Evolutionary conservation across 371 early-diverging fungal genomes (phyloP), one percentile per base, ranked within the genome.

Genomic region (Cladochytrium tenue): DNA sequence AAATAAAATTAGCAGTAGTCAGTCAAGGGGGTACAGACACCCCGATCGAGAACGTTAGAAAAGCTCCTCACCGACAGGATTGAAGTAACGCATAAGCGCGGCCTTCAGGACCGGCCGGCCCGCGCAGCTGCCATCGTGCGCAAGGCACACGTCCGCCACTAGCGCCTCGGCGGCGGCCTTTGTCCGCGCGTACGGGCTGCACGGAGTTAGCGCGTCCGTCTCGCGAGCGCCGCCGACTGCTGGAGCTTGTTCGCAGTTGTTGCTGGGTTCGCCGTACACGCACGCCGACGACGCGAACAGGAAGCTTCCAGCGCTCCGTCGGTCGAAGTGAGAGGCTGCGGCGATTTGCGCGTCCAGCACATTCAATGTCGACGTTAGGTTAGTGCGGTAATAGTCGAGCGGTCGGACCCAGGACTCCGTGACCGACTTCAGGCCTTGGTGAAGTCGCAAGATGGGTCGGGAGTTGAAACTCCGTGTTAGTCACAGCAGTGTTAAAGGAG

Each of bases 231-330:
- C 27, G 35, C 13, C 53, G 53, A 7, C 7, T 53, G 23, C 26
- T 20, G 58, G 51, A 33, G 50, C 43, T 32, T 58, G 58, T 20
- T 32, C 30, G 7, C 25, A 59, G 7, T 64, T 36, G 32, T 66
- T 60, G 5, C 58, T n/a, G 1, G 67, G 50, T 17, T 56, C 23
- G 32, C 67, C 73, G 61, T 75, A 75, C 1, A 72, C 73, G 36
- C 68, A 77, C 69, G 94, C 95, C 32, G 93, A 93, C 25, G 90
- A 90, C 32, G 93, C 93, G 66, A 95, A 95, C 28, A 96, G 90
- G 32, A 68, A 63, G 7, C 23, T 15, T 10, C 51, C 32, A 32
- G 58, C 34, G 17, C 53, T 51, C 3, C 5, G 30, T n/a, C n/a
- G n/a, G n/a, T n/a, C n/a, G 25, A 74, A 63, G 20, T 32, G 34